A percentile compares a stretch with the other conserved stretches of the same genome.
Conservation (phyloP, 2,329 filamentous ascomycete genomes). For the Diaporthe eres region DNA sequence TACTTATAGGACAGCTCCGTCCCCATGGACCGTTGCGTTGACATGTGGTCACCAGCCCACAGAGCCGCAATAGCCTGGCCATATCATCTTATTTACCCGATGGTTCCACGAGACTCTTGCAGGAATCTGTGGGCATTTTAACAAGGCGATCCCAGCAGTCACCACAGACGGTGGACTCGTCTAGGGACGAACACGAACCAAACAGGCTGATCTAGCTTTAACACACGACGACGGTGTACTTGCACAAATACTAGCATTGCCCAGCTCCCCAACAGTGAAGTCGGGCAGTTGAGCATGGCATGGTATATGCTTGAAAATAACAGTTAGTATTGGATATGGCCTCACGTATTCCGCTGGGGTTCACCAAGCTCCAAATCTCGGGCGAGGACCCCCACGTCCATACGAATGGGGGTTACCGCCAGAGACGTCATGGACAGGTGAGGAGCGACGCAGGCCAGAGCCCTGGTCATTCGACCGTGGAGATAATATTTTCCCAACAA, state of each 20-base stretch:
- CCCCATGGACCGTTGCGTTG: background rate
- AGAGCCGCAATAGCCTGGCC: constrained; percentile 19
- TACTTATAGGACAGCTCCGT: constrained; percentile 32
- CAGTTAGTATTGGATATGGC: background rate
- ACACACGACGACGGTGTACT: background rate
- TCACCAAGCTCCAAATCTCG: background rate
- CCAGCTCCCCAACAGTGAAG: background rate
- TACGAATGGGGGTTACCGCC: background rate
- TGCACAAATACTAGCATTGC: background rate
- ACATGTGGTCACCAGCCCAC: constrained; percentile 31
- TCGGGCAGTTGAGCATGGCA: background rate
- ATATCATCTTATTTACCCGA: constrained; percentile 36
- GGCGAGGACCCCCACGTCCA: background rate
- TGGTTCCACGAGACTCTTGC: constrained; percentile 34
- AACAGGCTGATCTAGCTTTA: constrained; percentile 31
- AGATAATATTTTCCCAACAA: background rate
- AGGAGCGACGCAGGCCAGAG: background rate
- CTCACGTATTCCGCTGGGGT: background rate
- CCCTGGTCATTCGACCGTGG: background rate
- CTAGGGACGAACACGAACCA: constrained; percentile 3
- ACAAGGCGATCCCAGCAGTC: constrained; percentile 35
- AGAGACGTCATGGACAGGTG: background rate
- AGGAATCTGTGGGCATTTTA: constrained; percentile 33
- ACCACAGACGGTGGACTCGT: background rate
- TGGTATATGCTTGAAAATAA: background rate